Conservation (phyloP, 73 alveolate species). For the Paramecium caudatum region DNA sequence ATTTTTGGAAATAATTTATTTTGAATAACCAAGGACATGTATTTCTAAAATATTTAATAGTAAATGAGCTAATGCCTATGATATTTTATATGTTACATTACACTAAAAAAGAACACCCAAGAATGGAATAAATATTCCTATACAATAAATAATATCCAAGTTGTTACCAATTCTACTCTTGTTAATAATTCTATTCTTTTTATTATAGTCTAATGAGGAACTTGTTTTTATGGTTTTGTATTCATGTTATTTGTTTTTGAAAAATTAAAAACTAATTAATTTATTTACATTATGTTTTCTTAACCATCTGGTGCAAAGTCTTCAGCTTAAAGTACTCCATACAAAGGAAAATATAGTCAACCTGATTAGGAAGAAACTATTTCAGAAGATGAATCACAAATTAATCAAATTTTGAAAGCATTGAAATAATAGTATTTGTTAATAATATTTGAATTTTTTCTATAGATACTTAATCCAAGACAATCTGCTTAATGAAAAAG, state of each 20-base stretch:
- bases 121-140: slow-evolving; percentile 18
- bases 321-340: slow-evolving; percentile 19
- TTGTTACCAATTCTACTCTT: neutral
- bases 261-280: slow-evolving; percentile 23
- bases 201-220: neutral
- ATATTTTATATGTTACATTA: neutral
- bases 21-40: slow-evolving; percentile 2
- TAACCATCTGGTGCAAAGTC: slow-evolving; percentile 38
- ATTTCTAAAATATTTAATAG: neutral
- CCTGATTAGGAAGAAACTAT: slow-evolving; percentile 27
- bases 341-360: neutral
- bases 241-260: slow-evolving; percentile 2
- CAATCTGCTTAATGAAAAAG: slow-evolving; percentile 16
- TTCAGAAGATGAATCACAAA: slow-evolving; percentile 35
- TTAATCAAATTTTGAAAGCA: slow-evolving; percentile 25
- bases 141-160: slow-evolving; percentile 15
- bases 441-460: slow-evolving; percentile 6
- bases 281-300: neutral
- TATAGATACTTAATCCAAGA: slow-evolving; percentile 1
- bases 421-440: neutral
- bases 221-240: neutral
- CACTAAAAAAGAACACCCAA: slow-evolving; percentile 9
- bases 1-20: neutral
- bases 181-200: slow-evolving; percentile 20
- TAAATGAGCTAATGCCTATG: neutral